Base-by-base conservation (phyloP, 352 stramenopile genomes). In the Bremia lactucae region DNA sequence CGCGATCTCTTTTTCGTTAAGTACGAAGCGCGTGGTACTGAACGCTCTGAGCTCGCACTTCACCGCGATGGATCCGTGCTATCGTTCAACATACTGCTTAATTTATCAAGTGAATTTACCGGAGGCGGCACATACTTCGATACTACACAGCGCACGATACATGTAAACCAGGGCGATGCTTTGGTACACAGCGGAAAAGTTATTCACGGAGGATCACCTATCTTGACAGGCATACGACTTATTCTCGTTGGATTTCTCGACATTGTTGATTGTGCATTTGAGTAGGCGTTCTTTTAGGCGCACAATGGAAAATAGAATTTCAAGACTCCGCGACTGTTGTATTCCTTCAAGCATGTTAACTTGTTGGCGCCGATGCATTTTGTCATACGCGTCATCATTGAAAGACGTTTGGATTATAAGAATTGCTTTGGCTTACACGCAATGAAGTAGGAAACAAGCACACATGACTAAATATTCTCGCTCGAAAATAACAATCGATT, bases 181-280 rank as follows among this genome's bases (percentile, higher is more conserved):
- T 79, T 82, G 15, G 73, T 95, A 7, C 92, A 97, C 62, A 96
- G 79, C 28, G 89, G 89, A 9, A 96, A 96, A 52, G 63, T 97
- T 21, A 68, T 94, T 8, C 92, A 97, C 52, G 92, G 85, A 28
- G 92, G 83, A 4, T 72, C 91, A 26, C 60, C 75, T 0, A 82
- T 97, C 19, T 80, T 85, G 0, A 55, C 53, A 4, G 92, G 92
- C 7, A 65, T 75, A 24, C 74, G 92, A 7, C 72, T 89, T 29
- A 87, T 97, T 26, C 65, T 97, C 42, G 89, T 97, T 15, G 92
- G 81, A 0, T 97, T 97, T 59, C 69, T 97, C 2, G 82, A 96
- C 50, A 62, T 96, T 21, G 58, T 73, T 10, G 63, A 84, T 33
- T 55, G 55, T 23, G 44, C 73, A 11, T 67, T 14, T 66, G 38